Percentiles rank a stretch among this genome's conserved stretches.
Evolutionary conservation across 768 basidiomycete genomes (phyloP).

Genomic region (Termitomyces sp.): DNA sequence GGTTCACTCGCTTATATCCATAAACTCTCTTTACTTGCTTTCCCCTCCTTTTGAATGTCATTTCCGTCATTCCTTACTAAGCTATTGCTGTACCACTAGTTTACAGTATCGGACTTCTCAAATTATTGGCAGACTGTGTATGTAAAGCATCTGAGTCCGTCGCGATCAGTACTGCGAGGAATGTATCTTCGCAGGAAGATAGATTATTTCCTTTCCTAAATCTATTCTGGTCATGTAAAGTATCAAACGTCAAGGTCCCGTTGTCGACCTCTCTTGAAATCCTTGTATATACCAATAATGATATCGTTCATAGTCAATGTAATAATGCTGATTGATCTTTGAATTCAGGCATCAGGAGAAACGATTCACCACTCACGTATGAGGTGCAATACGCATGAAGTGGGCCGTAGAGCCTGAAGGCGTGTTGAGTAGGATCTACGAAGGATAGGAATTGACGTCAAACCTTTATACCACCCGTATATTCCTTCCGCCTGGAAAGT

Average conservation of each 20-base stretch:
- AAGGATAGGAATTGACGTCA: not conserved
- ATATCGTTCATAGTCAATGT: slow-evolving; percentile 88
- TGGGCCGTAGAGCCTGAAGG: slow-evolving; percentile 83
- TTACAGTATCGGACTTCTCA: not conserved
- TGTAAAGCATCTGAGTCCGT: not conserved
- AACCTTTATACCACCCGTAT: slow-evolving; percentile 94
- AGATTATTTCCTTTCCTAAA: not conserved
- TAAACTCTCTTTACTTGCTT: not conserved
- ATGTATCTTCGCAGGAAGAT: too few species aligned
- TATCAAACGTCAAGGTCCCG: slow-evolving; percentile 20
- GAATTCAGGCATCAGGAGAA: not conserved
- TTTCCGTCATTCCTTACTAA: slow-evolving; percentile 5
- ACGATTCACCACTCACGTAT: slow-evolving; percentile 55
- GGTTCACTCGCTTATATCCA: not conserved
- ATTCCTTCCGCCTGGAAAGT: slow-evolving; percentile 88
- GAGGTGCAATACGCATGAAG: slow-evolving; percentile 87
- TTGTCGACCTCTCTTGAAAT: slow-evolving; percentile 24
- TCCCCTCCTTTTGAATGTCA: not conserved
- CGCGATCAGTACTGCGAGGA: too few species aligned
- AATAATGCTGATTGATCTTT: slow-evolving; percentile 54
- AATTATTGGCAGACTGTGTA: not conserved
- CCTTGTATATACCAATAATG: slow-evolving; percentile 65
- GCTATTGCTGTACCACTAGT: not conserved
- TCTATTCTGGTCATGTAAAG: not conserved
- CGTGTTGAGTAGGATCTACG: slow-evolving; percentile 1